Conservation (phyloP, 2,329 filamentous ascomycete species). For the Fusarium euwallaceae region DNA sequence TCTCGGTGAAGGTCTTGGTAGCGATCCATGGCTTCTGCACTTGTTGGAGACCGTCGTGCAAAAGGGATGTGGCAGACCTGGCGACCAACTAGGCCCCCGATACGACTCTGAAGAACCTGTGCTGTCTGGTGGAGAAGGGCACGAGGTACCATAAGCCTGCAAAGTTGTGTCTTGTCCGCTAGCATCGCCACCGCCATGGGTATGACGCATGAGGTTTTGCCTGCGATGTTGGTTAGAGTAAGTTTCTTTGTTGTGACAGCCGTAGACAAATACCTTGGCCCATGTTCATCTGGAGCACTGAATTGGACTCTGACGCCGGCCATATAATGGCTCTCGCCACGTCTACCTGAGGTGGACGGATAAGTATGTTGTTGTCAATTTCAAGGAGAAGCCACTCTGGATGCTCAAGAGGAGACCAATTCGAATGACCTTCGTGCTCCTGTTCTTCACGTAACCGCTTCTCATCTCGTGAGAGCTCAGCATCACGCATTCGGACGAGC, state of each 20-base stretch:
- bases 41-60: conserved; percentile 56
- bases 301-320: conserved; percentile 65
- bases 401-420: conserved; percentile 65
- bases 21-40: neutral
- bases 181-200: conserved; percentile 62
- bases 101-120: conserved; percentile 65
- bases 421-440: conserved; percentile 63
- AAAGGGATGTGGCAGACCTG: conserved; percentile 69
- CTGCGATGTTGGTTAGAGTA: conserved; percentile 45
- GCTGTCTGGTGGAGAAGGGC: conserved; percentile 69
- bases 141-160: conserved; percentile 68
- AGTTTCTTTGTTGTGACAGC: neutral
- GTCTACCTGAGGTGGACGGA: conserved; percentile 70
- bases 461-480: conserved; percentile 38
- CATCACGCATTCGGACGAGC: conserved; percentile 57
- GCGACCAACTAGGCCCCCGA: conserved; percentile 67
- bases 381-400: conserved; percentile 77
- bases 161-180: conserved; percentile 59
- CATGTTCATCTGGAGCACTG: conserved; percentile 76
- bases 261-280: conserved; percentile 60
- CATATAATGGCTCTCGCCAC: conserved; percentile 71
- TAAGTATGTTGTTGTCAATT: conserved; percentile 72
- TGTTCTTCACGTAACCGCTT: conserved; percentile 57
- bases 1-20: conserved; percentile 55
- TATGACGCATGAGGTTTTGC: conserved; percentile 70